A percentile compares a stretch with the other conserved stretches of the same genome.
Evolutionary conservation across 305 asterid species (phyloP).

Genomic region (Striga hermonthica): DNA sequence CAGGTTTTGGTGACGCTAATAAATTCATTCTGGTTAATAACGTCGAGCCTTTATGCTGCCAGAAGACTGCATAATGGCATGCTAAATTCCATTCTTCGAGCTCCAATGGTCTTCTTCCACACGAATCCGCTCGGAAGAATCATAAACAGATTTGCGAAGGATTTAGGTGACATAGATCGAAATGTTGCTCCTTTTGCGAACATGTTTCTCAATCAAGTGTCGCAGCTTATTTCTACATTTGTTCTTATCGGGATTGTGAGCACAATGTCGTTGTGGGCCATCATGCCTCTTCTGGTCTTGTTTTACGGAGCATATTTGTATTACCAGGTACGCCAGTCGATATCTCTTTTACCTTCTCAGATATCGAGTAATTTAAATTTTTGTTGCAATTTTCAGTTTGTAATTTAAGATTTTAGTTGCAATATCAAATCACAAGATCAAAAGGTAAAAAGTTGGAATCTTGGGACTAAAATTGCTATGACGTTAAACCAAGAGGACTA

Average conservation of each 20-base stretch:
- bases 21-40: conserved; percentile 92
- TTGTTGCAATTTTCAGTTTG: too few relatives aligned
- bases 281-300: conserved; percentile 86
- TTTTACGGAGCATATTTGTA: conserved; percentile 78
- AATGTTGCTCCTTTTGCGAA: conserved; percentile 73
- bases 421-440: too few relatives aligned
- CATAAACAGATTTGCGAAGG: conserved; percentile 96
- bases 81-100: conserved; percentile 83
- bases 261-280: conserved; percentile 93
- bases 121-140: conserved; percentile 96
- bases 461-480: too few relatives aligned
- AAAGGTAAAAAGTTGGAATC: too few relatives aligned
- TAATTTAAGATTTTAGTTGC: too few relatives aligned
- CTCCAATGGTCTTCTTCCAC: conserved; percentile 97
- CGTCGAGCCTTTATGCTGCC: conserved; percentile 90
- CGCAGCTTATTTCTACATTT: conserved; percentile 87
- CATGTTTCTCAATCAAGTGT: conserved; percentile 73
- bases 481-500: too few relatives aligned
- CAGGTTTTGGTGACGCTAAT: conserved; percentile 71
- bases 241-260: conserved; percentile 90
- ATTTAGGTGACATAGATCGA: conserved; percentile 89
- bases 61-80: conserved; percentile 66
- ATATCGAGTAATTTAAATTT: too few relatives aligned
- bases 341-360: neutral
- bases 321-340: conserved; percentile 64